phyloP scores from a whole-genome alignment of 2,329 filamentous ascomycete species.

The Aspergillus arachidicola region DNA sequence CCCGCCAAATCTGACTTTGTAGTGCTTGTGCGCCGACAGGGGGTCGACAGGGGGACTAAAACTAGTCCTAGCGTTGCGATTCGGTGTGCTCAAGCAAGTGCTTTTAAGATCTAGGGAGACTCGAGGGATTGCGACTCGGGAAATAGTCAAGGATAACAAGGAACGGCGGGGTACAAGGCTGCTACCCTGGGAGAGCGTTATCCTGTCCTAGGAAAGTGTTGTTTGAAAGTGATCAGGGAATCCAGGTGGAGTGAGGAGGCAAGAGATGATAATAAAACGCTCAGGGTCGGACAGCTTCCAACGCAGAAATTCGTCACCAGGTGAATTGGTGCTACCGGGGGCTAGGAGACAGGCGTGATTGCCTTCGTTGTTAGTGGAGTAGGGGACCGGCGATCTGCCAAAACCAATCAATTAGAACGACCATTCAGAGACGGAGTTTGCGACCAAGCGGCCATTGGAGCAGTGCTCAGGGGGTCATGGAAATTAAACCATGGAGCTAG shows the following conservation, averaged over 20 bases:
- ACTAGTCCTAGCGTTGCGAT: slow-evolving; percentile 4
- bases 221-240: background rate
- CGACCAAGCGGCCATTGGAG: slow-evolving; percentile 17
- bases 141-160: background rate
- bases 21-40: slow-evolving; percentile 11
- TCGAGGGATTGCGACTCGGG: background rate
- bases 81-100: background rate
- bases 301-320: slow-evolving; percentile 3
- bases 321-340: slow-evolving; percentile 3
- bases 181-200: no score
- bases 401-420: slow-evolving; percentile 26
- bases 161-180: background rate
- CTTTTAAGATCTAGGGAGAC: background rate
- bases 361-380: slow-evolving; percentile 27
- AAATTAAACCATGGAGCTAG: slow-evolving; percentile 8
- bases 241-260: background rate
- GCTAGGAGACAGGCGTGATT: slow-evolving; percentile 17
- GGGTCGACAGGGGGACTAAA: slow-evolving; percentile 25
- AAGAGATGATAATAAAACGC: slow-evolving; percentile 6
- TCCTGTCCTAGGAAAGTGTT: background rate
- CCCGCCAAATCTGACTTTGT: slow-evolving; percentile 12
- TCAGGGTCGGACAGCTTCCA: background rate
- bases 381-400: slow-evolving; percentile 27
- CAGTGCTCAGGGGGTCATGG: slow-evolving; percentile 15
- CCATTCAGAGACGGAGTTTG: slow-evolving; percentile 22